Base-by-base conservation (phyloP, 345 rosid species). In the Nasturtium officinale region DNA sequence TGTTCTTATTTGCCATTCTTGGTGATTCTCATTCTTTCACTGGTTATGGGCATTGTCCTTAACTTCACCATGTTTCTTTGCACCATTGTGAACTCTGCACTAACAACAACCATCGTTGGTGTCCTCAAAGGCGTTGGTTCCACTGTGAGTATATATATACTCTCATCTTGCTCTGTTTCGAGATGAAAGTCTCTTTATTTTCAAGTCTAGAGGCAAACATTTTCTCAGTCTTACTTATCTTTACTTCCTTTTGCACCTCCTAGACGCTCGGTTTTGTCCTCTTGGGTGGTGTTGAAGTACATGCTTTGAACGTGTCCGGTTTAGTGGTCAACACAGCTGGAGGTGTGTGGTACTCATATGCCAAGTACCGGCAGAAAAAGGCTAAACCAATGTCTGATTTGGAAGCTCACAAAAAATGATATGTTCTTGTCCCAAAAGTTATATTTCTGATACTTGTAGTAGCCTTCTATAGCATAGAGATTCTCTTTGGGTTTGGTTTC, bases 121-220 rank as follows among this genome's bases (percentile, higher is more conserved):
- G 97, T 94, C 64, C 97, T 91, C 72, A 94, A 94, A 83, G 98
- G 98, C 57, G 97, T 94, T 45, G 98, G 92, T 17, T 91, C 97
- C 59, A 91, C 96, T 76, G 97, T 94, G 78, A 64, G 97, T 86
- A 33, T 42, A 70, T 42, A 70, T 42, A 47, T 20, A 50, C n/a
- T 12, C 61, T 65, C 17, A 47, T 45, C n/a, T 15, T 26, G 3
- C 73, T 48, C 53, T 21, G 21, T 74, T 35, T 26, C 28, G 28
- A 26, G 28, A 26, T 26, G 28, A 26, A 26, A 26, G 5, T 26
- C 28, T 26, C 28, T 3, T 26, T 4, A 26, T 2, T 26, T 26
- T 48, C 35, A 26, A 26, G 33, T 54, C 65, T 32, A 6, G 38
- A 68, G 29, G 18, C 67, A 9, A 28, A 43, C 50, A 56, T 47